Evolutionary conservation across 202 grass and related monocot genomes (phyloP), one percentile per base, ranked within the genome.

Genomic region (Zoysia matrella): DNA sequence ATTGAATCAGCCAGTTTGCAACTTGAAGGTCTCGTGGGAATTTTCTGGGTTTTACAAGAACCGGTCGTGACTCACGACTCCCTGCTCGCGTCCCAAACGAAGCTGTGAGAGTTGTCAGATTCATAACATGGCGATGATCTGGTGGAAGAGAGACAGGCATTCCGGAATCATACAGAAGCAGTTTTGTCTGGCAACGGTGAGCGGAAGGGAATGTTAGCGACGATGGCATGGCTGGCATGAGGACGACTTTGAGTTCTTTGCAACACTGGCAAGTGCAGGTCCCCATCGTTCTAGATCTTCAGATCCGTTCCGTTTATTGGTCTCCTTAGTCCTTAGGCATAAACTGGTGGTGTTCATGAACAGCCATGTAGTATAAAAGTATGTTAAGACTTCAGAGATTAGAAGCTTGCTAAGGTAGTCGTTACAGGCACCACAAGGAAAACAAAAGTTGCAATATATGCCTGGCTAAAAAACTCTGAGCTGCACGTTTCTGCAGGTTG

Each of bases 271-370:
- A 82, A 67, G 66, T 75, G 62, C 62, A 79, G 41, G 30, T 70
- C 79, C 45, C 54, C 68, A 70, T 86, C 54, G 65, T 58, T 46
- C 39, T 44, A 57, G 22, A 82, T 86, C 78, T 69, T 5, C 60
- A 82, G 73, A 89, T 86, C 79, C 88, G 45, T 54, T 65, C 68
- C 52, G 72, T 76, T 89, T 71, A 72, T 54, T 86, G 65, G 52
- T 64, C 55, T 41, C 4, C 5, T 50, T 8, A 1, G 57, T 2
- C n/a, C n/a, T 30, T 60, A 15, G 30, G 61, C 61, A 60, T 47
- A 36, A 43, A 57, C 50, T 50, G 52, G 6, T 50, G 48, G 4
- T 16, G 22, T 8, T 12, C 40, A 15, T 72, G 8, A 18, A 62
- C 16, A 52, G 52, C 64, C 39, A 22, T 22, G 22, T 22, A 22